phyloP scores from a whole-genome alignment of 257 asterid genomes.

The Penstemon davidsonii region DNA sequence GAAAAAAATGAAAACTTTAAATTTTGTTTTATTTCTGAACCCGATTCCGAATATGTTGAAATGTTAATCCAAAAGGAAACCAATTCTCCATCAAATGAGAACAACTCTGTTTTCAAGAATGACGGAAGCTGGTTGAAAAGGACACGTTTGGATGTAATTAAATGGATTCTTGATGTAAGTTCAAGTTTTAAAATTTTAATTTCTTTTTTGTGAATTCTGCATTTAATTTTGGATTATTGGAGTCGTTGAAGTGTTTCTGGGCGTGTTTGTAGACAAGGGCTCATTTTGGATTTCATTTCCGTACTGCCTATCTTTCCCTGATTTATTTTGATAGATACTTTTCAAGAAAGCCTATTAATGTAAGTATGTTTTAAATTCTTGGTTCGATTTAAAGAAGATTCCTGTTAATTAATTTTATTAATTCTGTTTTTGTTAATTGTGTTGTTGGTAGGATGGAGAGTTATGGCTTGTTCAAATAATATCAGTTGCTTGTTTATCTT shows the following conservation, averaged over 20 bases:
- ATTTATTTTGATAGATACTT: constrained; percentile 50
- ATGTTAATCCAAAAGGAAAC: constrained; percentile 39
- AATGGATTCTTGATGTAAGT: constrained; percentile 54
- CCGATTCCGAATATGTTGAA: constrained; percentile 42
- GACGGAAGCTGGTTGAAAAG: constrained; percentile 38
- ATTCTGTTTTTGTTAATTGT: neutral
- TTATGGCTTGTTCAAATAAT: constrained; percentile 47
- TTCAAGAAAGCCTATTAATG: constrained; percentile 44
- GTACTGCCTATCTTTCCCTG: constrained; percentile 52
- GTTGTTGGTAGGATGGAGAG: constrained; percentile 42
- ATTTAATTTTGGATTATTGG: neutral
- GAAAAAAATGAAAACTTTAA: constrained; percentile 26
- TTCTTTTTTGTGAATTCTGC: neutral
- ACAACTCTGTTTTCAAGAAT: constrained; percentile 6
- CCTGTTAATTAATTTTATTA: neutral
- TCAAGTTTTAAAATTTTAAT: neutral
- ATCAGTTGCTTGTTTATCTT: constrained; percentile 55
- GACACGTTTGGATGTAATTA: constrained; percentile 42
- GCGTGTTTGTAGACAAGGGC: constrained; percentile 38
- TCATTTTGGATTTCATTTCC: constrained; percentile 46
- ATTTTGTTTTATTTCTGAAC: neutral
- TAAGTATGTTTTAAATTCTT: constrained; percentile 26
- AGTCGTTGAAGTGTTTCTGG: neutral
- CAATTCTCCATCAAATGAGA: constrained; percentile 12
- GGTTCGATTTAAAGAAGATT: neutral